A percentile compares a stretch with the other conserved stretches of the same genome.
Evolutionary conservation across 176 grass and related monocot genomes (phyloP).

Genomic region (Musa itinerans): DNA sequence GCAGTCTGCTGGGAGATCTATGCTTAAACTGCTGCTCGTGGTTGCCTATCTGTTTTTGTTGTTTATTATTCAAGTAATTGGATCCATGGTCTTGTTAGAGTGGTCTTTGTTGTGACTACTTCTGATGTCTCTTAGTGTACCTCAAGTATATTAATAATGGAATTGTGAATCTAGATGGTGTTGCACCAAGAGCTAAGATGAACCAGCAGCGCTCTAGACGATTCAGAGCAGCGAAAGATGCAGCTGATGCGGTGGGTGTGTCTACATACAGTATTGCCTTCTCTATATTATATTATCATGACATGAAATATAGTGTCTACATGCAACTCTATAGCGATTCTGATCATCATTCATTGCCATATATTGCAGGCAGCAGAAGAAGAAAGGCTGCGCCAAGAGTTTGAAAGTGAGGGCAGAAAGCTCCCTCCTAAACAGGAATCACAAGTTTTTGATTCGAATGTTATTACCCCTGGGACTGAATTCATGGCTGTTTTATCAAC

Average conservation of each 20-base stretch:
- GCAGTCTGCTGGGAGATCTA: background rate
- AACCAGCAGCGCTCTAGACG: slow-evolving; percentile 95
- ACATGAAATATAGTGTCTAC: background rate
- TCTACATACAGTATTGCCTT: background rate
- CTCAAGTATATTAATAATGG: background rate
- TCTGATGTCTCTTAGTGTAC: background rate
- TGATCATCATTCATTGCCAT: slow-evolving; percentile 7
- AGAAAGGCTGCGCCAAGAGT: slow-evolving; percentile 80
- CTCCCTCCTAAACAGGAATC: slow-evolving; percentile 85
- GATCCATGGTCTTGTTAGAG: background rate
- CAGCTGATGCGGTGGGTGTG: slow-evolving; percentile 61
- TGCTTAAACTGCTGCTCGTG: background rate
- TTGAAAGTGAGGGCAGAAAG: slow-evolving; percentile 93
- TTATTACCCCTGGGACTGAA: slow-evolving; percentile 94
- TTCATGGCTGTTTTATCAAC: slow-evolving; percentile 96
- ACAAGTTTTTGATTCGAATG: slow-evolving; percentile 89
- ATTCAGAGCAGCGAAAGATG: slow-evolving; percentile 98
- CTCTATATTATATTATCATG: background rate
- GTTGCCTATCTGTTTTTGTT: background rate
- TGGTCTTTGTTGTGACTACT: background rate
- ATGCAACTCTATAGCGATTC: background rate
- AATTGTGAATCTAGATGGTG: slow-evolving; percentile 43
- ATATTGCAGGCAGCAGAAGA: slow-evolving; percentile 69
- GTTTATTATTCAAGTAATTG: background rate
- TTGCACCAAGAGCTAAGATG: slow-evolving; percentile 98